These are phyloP conservation scores for Myxozyma geophila DNA, from an alignment of 805 yeast genomes.

Conservation along the genomic window DNA sequence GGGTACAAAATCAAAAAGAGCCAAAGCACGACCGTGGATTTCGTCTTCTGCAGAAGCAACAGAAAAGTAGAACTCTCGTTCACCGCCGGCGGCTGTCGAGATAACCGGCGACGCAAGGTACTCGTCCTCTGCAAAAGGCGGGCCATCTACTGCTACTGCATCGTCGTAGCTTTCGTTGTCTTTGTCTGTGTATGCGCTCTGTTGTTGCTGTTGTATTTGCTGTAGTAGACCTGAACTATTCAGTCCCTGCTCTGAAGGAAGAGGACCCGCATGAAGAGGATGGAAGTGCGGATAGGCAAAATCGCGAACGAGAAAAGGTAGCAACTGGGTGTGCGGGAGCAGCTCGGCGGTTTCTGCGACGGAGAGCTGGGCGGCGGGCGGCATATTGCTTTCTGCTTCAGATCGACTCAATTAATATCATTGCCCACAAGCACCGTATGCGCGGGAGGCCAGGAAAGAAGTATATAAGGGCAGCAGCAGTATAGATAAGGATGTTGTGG, in stretches of 20 bases:
- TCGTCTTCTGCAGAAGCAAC: constrained; percentile 44
- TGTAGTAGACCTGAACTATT: not conserved
- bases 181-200: not conserved
- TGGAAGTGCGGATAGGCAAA: constrained; percentile 75
- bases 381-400: not conserved
- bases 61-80: constrained; percentile 45
- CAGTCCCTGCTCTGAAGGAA: constrained; percentile 32
- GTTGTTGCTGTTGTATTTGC: not conserved
- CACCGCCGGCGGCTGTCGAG: constrained; percentile 41
- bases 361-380: constrained; percentile 10
- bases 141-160: constrained; percentile 38
- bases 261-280: constrained; percentile 71
- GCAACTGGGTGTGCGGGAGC: constrained; percentile 8
- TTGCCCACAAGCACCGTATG: not conserved
- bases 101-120: constrained; percentile 42
- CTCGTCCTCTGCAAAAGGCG: constrained; percentile 48
- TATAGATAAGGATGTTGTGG: not conserved
- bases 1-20: constrained; percentile 85
- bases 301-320: constrained; percentile 56
- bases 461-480: not conserved
- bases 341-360: not conserved
- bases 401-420: not conserved
- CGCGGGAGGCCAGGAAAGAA: not conserved
- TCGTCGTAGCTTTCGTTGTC: not conserved
- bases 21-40: constrained; percentile 72